These are phyloP conservation scores for Melanogaster broomeanus DNA, from an alignment of 768 basidiomycete genomes.

Conservation along the genomic window DNA sequence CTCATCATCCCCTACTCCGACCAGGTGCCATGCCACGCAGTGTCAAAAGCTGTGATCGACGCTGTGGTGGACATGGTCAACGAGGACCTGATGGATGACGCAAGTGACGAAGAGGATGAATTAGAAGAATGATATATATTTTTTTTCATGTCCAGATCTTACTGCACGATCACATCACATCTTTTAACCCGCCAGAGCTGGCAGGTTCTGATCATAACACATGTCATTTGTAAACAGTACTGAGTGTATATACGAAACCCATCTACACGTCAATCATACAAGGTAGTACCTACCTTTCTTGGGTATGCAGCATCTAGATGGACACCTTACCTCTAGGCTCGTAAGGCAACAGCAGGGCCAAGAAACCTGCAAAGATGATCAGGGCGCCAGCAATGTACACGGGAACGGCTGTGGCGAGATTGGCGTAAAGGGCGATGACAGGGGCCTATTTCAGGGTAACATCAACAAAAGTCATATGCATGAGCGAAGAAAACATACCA, in stretches of 20 bases:
- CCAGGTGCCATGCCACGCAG: conserved; percentile 68
- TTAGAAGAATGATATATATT: conserved; percentile 40
- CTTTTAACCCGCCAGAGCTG: too few relatives aligned
- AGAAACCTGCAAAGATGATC: conserved; percentile 56
- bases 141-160: not conserved
- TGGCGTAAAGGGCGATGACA: conserved; percentile 69
- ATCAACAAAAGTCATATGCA: not conserved
- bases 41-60: conserved; percentile 68
- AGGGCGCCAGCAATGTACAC: conserved; percentile 72
- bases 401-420: conserved; percentile 63
- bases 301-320: conserved; percentile 41
- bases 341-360: conserved; percentile 68
- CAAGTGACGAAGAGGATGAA: conserved; percentile 46
- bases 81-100: conserved; percentile 46
- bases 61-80: conserved; percentile 65
- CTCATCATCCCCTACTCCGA: conserved; percentile 61
- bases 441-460: conserved; percentile 48
- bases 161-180: not conserved
- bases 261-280: not conserved
- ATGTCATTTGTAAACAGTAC: not conserved
- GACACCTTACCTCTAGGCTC: conserved; percentile 76
- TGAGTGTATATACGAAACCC: not conserved
- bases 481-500: conserved; percentile 43
- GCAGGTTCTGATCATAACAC: not conserved
- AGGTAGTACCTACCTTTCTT: not conserved